Evolutionary conservation across 495 filamentous ascomycete genomes (phyloP), one percentile per base, ranked within the genome.

Genomic region (Penicillium silybi): DNA sequence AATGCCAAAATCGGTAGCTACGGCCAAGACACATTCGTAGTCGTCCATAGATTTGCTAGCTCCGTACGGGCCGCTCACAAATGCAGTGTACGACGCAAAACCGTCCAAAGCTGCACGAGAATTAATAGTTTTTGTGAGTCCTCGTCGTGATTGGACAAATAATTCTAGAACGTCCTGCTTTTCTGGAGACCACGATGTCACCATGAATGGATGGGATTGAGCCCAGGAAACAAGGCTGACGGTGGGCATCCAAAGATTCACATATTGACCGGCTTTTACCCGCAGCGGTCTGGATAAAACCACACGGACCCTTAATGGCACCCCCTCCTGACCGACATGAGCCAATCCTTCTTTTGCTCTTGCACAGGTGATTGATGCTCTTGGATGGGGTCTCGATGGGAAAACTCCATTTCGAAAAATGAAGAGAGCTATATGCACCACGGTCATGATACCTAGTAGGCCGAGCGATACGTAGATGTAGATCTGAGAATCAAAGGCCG

Each of bases 171-270:
- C 44, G 16, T 19, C 49, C 48, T 64, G 46, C 40, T 57, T 51
- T 37, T 61, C 57, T 19, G 46, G 41, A 19, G 54, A 59, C 64
- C 53, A 68, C 43, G 60, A 69, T 40, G 51, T 61, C 2, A 71
- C 61, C 38, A 69, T 55, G 44, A 71, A 69, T n/a, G 53, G 66
- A 59, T 71, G 53, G 19, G 39, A 64, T 43, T 71, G 51, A 26
- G 57, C 43, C 42, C 51, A 65, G 32, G 57, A 63, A 37, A 38
- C 49, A 23, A 66, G 46, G 51, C 53, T 60, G 11, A 55, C 46
- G 40, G 45, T 22, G 10, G 58, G 62, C 26, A 64, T 57, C 65
- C 44, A 68, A 7, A 68, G 50, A 32, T 43, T 29, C 38, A 68
- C 53, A 37, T 64, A 59, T 44, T 68, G 53, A 17, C 63, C 52